Evolutionary conservation across 139 green algal species (phyloP), one percentile per base, ranked within the genome.

Genomic region (Pleodorina starrii): DNA sequence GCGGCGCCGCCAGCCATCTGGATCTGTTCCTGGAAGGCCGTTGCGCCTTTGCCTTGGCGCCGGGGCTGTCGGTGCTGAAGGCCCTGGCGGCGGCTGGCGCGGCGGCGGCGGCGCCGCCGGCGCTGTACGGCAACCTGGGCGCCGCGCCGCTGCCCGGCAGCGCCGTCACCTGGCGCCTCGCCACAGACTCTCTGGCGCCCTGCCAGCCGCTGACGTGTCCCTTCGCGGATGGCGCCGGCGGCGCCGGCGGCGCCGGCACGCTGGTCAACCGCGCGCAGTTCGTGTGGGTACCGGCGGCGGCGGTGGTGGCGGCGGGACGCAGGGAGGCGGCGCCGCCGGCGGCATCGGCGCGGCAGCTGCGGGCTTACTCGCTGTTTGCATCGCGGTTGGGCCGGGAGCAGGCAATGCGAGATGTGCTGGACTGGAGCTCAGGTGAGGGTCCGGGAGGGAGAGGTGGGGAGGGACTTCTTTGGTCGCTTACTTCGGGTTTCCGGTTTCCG

Each of bases 31-130:
- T 85, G 21, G 5, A 4, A 0, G 77, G 77, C 23, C 51, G 51
- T 21, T 85, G 77, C 23, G 77, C 36, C 23, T 85, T 85, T 25
- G 36, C 54, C 7, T 40, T 85, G 3, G 77, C 77, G 21, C 77
- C 77, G 0, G 77, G 77, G 50, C 51, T 85, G 36, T 73, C 51
- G 9, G 21, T 85, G 32, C 36, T 85, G 0, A 85, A 85, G 76
- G 76, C 76, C 12, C 5, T 84, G 11, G 23, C 48, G 32, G 76
- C 48, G 3, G 48, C 48, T 7, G 25, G 29, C 9, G 63, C 63
- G n/a, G 75, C 75, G 32, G 46, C 48, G 48, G 2, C 32, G n/a
- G 1, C 12, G n/a, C n/a, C 51, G 29, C 63, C 51, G 51, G 36
- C 50, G 1, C 19, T 85, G 51, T 54, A 29, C 36, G 77, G 77